phyloP scores from a whole-genome alignment of 2,329 filamentous ascomycete genomes.

The Paecilomyces variotii region DNA sequence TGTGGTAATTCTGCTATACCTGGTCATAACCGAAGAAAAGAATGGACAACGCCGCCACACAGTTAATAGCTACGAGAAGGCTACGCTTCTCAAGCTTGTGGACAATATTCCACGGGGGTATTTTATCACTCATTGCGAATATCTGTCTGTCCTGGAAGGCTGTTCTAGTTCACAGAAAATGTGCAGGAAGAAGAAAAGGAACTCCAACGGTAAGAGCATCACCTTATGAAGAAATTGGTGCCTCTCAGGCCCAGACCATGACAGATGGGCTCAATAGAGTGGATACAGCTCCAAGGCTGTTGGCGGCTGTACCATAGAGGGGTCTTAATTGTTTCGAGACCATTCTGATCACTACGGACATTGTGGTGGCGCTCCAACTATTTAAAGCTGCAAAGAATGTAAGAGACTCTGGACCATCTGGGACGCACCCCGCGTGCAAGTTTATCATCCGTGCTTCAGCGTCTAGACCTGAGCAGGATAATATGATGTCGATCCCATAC shows the following conservation, averaged over 20 bases:
- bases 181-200: neutral
- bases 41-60: slow-evolving; percentile 56
- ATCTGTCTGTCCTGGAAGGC: neutral
- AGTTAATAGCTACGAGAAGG: slow-evolving; percentile 55
- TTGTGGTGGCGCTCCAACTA: neutral
- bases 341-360: neutral
- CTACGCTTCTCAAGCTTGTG: slow-evolving; percentile 48
- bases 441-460: neutral
- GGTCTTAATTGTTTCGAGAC: neutral
- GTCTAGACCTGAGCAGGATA: neutral
- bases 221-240: neutral
- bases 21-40: slow-evolving; percentile 60
- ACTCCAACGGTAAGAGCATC: neutral
- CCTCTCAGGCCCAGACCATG: neutral
- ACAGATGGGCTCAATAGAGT: neutral
- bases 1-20: neutral
- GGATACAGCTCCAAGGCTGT: neutral
- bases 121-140: slow-evolving; percentile 28
- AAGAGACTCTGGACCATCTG: neutral
- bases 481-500: neutral
- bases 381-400: neutral
- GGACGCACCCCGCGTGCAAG: neutral
- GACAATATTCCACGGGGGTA: slow-evolving; percentile 41
- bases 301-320: neutral
- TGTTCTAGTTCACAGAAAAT: neutral